Evolutionary conservation across 768 basidiomycete species (phyloP).

Genomic region (Termitomyces bulborhizus): DNA sequence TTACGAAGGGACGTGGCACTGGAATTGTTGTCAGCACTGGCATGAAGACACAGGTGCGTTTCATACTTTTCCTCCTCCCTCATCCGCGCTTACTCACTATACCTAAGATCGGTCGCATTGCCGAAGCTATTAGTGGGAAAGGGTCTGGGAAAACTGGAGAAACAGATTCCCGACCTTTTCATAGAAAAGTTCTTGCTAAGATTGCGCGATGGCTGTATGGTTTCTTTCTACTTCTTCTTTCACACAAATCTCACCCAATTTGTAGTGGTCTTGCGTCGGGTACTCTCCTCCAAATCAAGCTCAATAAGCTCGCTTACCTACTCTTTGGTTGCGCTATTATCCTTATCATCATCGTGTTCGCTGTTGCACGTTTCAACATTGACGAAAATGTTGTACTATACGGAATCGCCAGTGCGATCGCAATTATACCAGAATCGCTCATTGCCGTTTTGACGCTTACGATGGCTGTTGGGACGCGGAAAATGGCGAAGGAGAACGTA

Average conservation of each 20-base stretch:
- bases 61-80: too few species aligned
- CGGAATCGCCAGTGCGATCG: slow-evolving; percentile 31
- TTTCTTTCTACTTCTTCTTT: neutral
- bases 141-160: slow-evolving; percentile 5
- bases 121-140: slow-evolving; percentile 26
- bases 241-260: neutral
- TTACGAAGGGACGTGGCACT: too few species aligned
- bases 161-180: slow-evolving; percentile 18
- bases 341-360: slow-evolving; percentile 31
- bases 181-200: slow-evolving; percentile 17
- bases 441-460: slow-evolving; percentile 50
- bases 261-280: slow-evolving; percentile 27
- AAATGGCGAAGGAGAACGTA: slow-evolving; percentile 52
- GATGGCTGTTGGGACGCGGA: slow-evolving; percentile 49
- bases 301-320: slow-evolving; percentile 28
- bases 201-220: slow-evolving; percentile 22
- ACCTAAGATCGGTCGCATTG: slow-evolving; percentile 31
- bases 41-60: too few species aligned
- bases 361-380: slow-evolving; percentile 26
- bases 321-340: slow-evolving; percentile 29
- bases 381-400: slow-evolving; percentile 28
- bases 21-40: too few species aligned
- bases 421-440: slow-evolving; percentile 36
- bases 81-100: neutral
- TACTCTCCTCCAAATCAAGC: slow-evolving; percentile 32